A percentile compares a stretch with the other conserved stretches of the same genome.
Evolutionary conservation across 202 grass and related monocot species (phyloP).

Genomic region (Zoysia matrella): DNA sequence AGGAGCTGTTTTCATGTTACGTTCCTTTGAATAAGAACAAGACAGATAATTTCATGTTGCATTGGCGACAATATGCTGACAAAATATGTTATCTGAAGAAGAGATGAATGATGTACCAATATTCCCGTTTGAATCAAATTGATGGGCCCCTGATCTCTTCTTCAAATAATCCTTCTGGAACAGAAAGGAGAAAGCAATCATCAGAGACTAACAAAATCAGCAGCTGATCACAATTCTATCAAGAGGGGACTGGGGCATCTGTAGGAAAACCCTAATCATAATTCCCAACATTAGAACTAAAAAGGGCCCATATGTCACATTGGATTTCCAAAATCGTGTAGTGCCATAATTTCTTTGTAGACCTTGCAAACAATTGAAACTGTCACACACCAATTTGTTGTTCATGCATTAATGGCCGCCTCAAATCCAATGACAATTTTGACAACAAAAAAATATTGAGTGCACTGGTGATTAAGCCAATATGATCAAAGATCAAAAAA

Average conservation of each 20-base stretch:
- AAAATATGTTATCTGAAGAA: constrained; percentile 33
- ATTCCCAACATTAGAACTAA: constrained; percentile 10
- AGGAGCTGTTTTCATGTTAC: constrained; percentile 34
- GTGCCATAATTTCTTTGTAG: constrained; percentile 7
- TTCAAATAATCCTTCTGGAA: constrained; percentile 91
- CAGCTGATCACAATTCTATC: constrained; percentile 23
- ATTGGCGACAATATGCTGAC: constrained; percentile 27
- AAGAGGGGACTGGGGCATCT: background rate
- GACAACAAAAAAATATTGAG: background rate
- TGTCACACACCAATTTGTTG: constrained; percentile 26
- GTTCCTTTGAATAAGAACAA: constrained; percentile 38
- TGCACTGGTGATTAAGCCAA: background rate
- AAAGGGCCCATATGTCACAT: background rate
- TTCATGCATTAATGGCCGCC: constrained; percentile 23
- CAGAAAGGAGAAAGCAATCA: constrained; percentile 34
- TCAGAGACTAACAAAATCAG: constrained; percentile 37
- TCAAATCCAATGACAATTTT: constrained; percentile 32
- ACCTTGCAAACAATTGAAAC: constrained; percentile 30
- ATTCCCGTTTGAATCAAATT: constrained; percentile 78
- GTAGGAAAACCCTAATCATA: background rate
- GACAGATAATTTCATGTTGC: constrained; percentile 21
- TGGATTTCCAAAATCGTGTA: constrained; percentile 2
- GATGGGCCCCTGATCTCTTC: constrained; percentile 73
- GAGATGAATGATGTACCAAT: constrained; percentile 65
- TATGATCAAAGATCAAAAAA: constrained; percentile 39